phyloP scores from a whole-genome alignment of 1,139 yeast genomes.

The Blastobotrys raffinosifermentans region DNA sequence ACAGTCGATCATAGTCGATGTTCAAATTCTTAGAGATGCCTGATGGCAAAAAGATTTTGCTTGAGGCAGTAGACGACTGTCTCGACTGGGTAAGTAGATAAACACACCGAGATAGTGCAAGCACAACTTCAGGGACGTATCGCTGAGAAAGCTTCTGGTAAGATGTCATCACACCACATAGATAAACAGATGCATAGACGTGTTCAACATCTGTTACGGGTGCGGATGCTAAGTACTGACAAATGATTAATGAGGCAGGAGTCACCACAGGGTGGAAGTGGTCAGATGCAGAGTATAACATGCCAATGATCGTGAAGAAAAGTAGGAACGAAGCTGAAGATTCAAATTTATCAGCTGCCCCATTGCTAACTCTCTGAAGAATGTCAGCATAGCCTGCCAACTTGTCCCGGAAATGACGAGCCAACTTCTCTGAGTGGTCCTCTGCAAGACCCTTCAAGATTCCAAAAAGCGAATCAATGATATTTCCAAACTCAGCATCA shows the following conservation, averaged over 20 bases:
- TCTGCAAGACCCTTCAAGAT: conserved; percentile 45
- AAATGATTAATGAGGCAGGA: conserved; percentile 69
- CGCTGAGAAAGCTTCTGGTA: conserved; percentile 81
- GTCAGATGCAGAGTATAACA: conserved; percentile 87
- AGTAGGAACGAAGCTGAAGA: conserved; percentile 41
- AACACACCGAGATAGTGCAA: conserved; percentile 52
- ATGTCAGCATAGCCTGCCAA: conserved; percentile 46
- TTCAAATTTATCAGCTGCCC: conserved; percentile 16
- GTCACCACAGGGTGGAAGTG: conserved; percentile 89
- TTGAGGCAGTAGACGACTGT: not conserved
- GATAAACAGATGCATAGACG: conserved; percentile 47
- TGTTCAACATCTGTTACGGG: conserved; percentile 37
- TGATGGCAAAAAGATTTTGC: not conserved
- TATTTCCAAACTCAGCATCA: conserved; percentile 38
- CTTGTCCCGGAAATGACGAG: conserved; percentile 48
- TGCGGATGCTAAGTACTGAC: conserved; percentile 57
- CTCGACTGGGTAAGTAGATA: conserved; percentile 15
- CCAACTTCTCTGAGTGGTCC: conserved; percentile 57
- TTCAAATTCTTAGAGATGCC: not conserved
- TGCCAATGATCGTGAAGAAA: conserved; percentile 65
- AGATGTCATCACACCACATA: conserved; percentile 57
- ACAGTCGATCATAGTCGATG: not conserved
- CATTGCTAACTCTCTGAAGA: conserved; percentile 27
- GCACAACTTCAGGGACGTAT: conserved; percentile 69
- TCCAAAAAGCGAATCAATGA: conserved; percentile 46